phyloP scores from a whole-genome alignment of 2,329 filamentous ascomycete species.

The Drechslera avenae region DNA sequence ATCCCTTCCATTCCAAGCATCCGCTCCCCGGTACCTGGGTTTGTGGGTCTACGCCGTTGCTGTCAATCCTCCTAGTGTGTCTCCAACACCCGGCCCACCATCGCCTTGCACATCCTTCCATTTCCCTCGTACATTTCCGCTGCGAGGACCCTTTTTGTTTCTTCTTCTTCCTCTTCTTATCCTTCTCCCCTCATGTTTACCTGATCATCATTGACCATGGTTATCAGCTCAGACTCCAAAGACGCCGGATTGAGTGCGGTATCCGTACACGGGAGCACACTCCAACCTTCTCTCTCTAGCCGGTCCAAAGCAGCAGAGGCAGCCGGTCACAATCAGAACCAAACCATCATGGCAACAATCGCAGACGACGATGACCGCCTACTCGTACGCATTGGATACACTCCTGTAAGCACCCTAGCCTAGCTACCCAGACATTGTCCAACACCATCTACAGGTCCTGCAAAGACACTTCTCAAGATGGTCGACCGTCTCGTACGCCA shows the following conservation, averaged over 20 bases:
- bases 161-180: too few relatives aligned
- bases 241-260: slow-evolving; percentile 15
- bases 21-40: slow-evolving; percentile 29
- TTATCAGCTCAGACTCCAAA: slow-evolving; percentile 32
- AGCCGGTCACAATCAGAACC: slow-evolving; percentile 17
- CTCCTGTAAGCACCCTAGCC: slow-evolving; percentile 55
- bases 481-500: slow-evolving; percentile 70
- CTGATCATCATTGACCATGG: slow-evolving; percentile 36
- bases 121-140: slow-evolving; percentile 23
- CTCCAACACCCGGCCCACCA: slow-evolving; percentile 32
- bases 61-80: slow-evolving; percentile 36
- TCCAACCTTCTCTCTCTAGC: slow-evolving; percentile 26
- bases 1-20: slow-evolving; percentile 37
- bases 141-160: slow-evolving; percentile 7
- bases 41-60: slow-evolving; percentile 32
- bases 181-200: slow-evolving; percentile 28
- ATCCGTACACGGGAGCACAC: slow-evolving; percentile 15
- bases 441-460: slow-evolving; percentile 56
- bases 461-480: slow-evolving; percentile 68
- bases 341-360: slow-evolving; percentile 54
- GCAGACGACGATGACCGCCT: slow-evolving; percentile 65
- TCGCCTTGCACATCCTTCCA: slow-evolving; percentile 34
- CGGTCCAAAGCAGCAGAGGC: slow-evolving; percentile 35
- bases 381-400: slow-evolving; percentile 66
- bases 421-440: slow-evolving; percentile 9